Evolutionary conservation across 108 stramenopile species (phyloP), one percentile per base, ranked within the genome.

Genomic region (Seminavis robusta): DNA sequence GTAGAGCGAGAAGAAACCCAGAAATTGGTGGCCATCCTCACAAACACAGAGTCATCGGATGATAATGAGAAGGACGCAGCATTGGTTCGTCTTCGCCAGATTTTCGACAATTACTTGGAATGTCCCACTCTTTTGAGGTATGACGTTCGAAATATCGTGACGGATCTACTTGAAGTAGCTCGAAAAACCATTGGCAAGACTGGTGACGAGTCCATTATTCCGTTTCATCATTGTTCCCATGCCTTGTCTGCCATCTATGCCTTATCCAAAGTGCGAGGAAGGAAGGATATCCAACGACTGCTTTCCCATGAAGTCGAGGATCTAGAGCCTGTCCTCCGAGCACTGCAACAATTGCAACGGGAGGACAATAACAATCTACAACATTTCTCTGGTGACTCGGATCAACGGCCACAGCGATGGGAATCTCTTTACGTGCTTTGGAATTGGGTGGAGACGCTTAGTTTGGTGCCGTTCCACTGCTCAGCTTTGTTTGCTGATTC

Each of bases 371-470:
- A 72, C n/a, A 54, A 36, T 17, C 5, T 23, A 64, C 2, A 80
- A 11, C 4, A 39, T 8, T n/a, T n/a, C n/a, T n/a, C n/a, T n/a
- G n/a, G 7, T 2, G 20, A 19, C 19, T 17, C 49, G 24, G 41
- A 8, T 19, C 57, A 21, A 20, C 39, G 39, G 7, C 65, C 80
- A 19, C 57, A 86, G 38, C 48, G 60, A 4, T 99, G 99, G 99
- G 90, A 96, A 74, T 84, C 90, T 9, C 57, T 92, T 0, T 97
- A 98, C 65, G 56, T 75, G n/a, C 66, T 98, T n/a, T 79, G 98
- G 70, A 81, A 94, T 37, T 99, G 99, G 99, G 63, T 99, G 72
- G 81, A 75, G 23, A 92, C 96, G 52, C 71, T 99, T 24, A 84
- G 87, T 47, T 77, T 98, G 26, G 90, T 98, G 8, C 99, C 99